Conservation (phyloP, 306 rosid genomes). For the Corylus avellana region DNA sequence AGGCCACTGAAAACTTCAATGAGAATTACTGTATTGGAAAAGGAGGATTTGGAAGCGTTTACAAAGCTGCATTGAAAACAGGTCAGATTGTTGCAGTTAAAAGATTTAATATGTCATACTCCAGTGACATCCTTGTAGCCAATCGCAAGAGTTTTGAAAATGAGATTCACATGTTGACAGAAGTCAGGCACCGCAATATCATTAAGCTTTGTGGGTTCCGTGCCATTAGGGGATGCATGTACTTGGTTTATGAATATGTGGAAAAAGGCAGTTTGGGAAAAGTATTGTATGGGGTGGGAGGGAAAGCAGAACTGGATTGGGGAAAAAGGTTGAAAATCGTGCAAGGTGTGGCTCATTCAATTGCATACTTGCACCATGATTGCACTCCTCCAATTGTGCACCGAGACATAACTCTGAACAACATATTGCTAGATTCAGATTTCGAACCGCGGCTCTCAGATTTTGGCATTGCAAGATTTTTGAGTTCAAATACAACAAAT, state of each 20-base stretch:
- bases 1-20: conserved; percentile 54
- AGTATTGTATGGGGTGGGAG: conserved; percentile 52
- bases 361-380: too few relatives aligned
- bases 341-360: too few relatives aligned
- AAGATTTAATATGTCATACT: conserved; percentile 40
- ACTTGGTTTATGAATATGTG: conserved; percentile 57
- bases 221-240: conserved; percentile 48
- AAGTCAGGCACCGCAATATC: conserved; percentile 67
- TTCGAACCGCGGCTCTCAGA: too few relatives aligned
- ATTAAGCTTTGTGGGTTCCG: conserved; percentile 66
- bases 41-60: conserved; percentile 77
- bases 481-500: conserved; percentile 42
- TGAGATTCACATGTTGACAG: conserved; percentile 61
- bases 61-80: conserved; percentile 44
- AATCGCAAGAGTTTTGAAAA: conserved; percentile 53
- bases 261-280: conserved; percentile 55
- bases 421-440: too few relatives aligned
- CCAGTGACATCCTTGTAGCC: conserved; percentile 43
- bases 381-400: too few relatives aligned
- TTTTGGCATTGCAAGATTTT: conserved; percentile 2
- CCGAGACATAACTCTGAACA: too few relatives aligned
- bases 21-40: conserved; percentile 64
- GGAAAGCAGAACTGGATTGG: conserved; percentile 28
- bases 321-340: too few relatives aligned
- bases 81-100: conserved; percentile 62